Base-by-base conservation (phyloP, 2,329 filamentous ascomycete species). In the Aspergillus awamori region DNA sequence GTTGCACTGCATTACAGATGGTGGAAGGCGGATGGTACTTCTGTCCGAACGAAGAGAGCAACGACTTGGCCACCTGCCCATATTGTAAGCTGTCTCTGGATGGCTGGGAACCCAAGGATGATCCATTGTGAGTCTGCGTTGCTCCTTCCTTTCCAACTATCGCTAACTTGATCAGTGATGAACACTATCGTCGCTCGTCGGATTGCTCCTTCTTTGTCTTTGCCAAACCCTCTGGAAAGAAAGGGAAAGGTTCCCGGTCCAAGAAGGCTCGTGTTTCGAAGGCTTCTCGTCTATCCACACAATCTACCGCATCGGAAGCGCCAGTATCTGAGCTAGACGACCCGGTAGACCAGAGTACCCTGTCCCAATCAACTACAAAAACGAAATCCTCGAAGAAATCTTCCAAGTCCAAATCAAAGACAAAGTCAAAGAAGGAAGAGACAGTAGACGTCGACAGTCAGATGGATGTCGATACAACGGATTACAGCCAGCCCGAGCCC, bases 21-120 rank as follows among this genome's bases (percentile, higher is more conserved):
- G 92, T 92, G 36, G 91, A 94, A 66, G 91, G 92, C 28, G 95
- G 95, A 10, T 99, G 94, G 93, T 93, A 90, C 73, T 97, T 93
- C 77, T 96, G 93, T 24, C 93, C 95, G 0, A 91, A 87, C 5
- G 80, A 86, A 47, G 92, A 94, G 47, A 92, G 88, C 11, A 89
- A 95, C 66, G 95, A 99, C 75, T 91, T 94, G 79, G 91, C 92
- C 8, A 95, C 90, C 10, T 99, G 95, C 74, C 85, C 91, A 28
- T 97, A 98, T 78, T 99, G 95, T 79, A 87, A 90, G 60, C 80
- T 98, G 15, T 92, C 90, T 10, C 84, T 99, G 10, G 94, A 98
- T 75, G 93, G 93, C 6, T 99, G 96, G 95, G 95, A 98, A 73
- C 89, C 90, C 1, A 88, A 89, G 61, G 95, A 99, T 75, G 92